Evolutionary conservation across 495 filamentous ascomycete genomes (phyloP), one percentile per base, ranked within the genome.

Genomic region (Hyaloscypha hepaticicola): DNA sequence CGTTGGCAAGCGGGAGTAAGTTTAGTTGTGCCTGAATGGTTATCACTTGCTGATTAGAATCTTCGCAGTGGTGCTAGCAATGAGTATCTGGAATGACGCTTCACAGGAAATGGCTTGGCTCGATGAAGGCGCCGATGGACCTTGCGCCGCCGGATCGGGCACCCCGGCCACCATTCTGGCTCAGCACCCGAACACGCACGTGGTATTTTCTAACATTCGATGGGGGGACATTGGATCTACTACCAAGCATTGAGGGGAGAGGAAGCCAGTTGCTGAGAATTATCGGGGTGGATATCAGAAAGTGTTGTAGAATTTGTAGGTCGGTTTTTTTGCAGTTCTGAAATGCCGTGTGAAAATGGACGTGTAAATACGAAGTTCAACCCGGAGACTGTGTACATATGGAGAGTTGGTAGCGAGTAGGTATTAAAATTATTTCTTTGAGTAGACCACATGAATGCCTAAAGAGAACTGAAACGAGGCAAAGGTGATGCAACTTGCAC

Each of bases 31-130:
- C 25, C 22, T 26, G 56, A 60, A 48, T 49, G 21, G 11, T 21
- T 53, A 27, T 21, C n/a, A 25, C 9, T 51, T 57, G 7, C 73
- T 69, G n/a, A 85, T 75, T 9, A 66, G 88, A 31, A 72, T 75
- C 19, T 60, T 74, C 19, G 82, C 80, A 49, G 87, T 89, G 87
- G 88, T 89, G 28, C 77, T 90, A 22, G 85, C 85, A 57, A 78
- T 91, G 75, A 82, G 78, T 66, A 70, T 90, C 58, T 90, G 88
- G 88, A 86, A 90, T 69, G 88, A 90, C 73, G 82, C 91, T 76
- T 76, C 80, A 73, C 76, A 81, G 76, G 82, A 90, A 78, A 93
- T 92, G 90, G 80, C 88, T 50, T 87, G 84, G 84, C 74, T 90
- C n/a, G 87, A 89, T 69, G 74, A 77, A 49, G 77, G 75, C 16